phyloP scores from a whole-genome alignment of 371 early-diverging fungal genomes.

The Nematocida sp. region DNA sequence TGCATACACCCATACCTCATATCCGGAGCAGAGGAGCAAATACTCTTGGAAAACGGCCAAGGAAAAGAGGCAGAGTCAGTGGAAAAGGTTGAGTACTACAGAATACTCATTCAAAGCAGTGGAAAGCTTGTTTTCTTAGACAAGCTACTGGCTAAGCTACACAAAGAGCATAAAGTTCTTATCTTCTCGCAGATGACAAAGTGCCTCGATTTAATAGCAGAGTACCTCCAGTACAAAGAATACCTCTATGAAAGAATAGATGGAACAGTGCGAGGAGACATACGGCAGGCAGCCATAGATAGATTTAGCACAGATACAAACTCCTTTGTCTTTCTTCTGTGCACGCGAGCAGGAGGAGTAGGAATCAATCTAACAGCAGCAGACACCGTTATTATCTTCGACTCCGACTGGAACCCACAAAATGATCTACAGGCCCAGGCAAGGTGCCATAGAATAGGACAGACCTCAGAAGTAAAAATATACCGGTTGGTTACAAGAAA shows the following conservation, averaged over 20 bases:
- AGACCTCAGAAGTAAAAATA: conserved; percentile 77
- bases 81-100: conserved; percentile 70
- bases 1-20: conserved; percentile 96
- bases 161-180: conserved; percentile 53
- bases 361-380: conserved; percentile 92
- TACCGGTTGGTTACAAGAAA: conserved; percentile 79
- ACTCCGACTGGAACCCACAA: conserved; percentile 92
- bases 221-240: conserved; percentile 52
- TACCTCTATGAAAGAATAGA: conserved; percentile 76
- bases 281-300: conserved; percentile 86
- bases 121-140: conserved; percentile 58
- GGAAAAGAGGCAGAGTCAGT: conserved; percentile 26
- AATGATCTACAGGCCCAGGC: conserved; percentile 88
- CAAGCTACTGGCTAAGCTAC: conserved; percentile 55
- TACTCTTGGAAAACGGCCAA: conserved; percentile 60
- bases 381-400: conserved; percentile 85
- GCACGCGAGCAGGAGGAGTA: conserved; percentile 84
- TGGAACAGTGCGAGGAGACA: conserved; percentile 75
- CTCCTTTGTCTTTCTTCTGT: conserved; percentile 77
- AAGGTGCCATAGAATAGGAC: conserved; percentile 86
- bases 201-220: conserved; percentile 53
- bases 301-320: conserved; percentile 77
- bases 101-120: conserved; percentile 66
- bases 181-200: conserved; percentile 59
- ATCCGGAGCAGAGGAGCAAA: conserved; percentile 75